Base-by-base conservation (phyloP, 208 protist species). In the Acanthamoeba castellanii region DNA sequence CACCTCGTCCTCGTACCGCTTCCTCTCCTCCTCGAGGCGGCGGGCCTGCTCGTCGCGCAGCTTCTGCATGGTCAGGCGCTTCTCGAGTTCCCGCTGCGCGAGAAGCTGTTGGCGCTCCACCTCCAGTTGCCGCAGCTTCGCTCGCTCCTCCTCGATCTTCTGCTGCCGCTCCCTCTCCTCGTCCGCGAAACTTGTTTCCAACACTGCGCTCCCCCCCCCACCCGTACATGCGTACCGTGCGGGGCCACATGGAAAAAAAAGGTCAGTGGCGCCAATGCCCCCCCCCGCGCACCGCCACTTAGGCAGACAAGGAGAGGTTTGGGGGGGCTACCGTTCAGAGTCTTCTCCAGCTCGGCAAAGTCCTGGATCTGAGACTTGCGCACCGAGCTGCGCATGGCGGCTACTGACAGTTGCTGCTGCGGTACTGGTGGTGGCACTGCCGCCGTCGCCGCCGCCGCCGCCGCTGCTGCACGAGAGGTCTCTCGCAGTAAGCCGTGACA, bases 291-390 rank as follows among this genome's bases (percentile, higher is more conserved):
- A 37, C 20, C 27, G 34, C 64, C 7, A 32, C 64, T 22, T n/a
- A 16, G 5, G 34, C 34, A 8, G 8, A 76, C 13, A 2, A 30
- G 34, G 68, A 76, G 34, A 2, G 18, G 68, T 4, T 72, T 4
- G 27, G 5, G 20, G 5, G 32, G 42, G n/a, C n/a, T 57, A 57
- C 52, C 82, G 22, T 89, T 89, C 13, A 89, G 45, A 32, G 82
- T 89, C 6, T 66, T 89, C 30, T 89, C 82, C 7, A 89, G 82
- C 6, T 57, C 82, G 37, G 45, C 82, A 68, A 89, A 89, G 50
- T 89, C 82, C 55, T 57, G 30, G 37, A 89, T 89, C 25, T 57
- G 82, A 1, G 82, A 57, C 37, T 57, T 66, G 20, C 52, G 52
- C 37, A 89, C 52, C 5, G 82, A 57, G 30, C 55, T 55, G 30